A percentile compares a stretch with the other conserved stretches of the same genome.
phyloP scores from a whole-genome alignment of 495 filamentous ascomycete genomes.

The Neurospora sp. region DNA sequence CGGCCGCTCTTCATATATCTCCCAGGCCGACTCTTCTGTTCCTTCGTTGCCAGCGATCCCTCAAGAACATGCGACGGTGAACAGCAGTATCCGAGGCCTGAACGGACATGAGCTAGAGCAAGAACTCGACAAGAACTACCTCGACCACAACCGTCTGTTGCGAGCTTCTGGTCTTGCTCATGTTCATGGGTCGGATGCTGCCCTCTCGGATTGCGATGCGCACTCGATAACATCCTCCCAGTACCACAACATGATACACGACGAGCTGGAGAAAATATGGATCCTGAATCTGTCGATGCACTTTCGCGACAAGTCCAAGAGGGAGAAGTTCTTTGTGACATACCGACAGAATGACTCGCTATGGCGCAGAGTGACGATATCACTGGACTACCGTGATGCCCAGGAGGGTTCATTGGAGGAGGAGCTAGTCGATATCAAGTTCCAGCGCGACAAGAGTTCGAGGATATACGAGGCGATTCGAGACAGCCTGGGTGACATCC shows the following conservation, averaged over 20 bases:
- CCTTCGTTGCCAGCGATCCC: conserved; percentile 22
- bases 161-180: background rate
- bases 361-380: conserved; percentile 87
- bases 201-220: conserved; percentile 22
- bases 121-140: conserved; percentile 5
- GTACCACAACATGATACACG: conserved; percentile 53
- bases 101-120: conserved; percentile 7
- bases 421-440: conserved; percentile 66
- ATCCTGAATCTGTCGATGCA: conserved; percentile 98
- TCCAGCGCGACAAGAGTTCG: conserved; percentile 88
- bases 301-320: conserved; percentile 86
- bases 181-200: conserved; percentile 7
- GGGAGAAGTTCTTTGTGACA: conserved; percentile 98
- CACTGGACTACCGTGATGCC: conserved; percentile 83
- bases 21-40: conserved; percentile 1
- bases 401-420: conserved; percentile 73
- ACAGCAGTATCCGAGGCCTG: conserved; percentile 5
- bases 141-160: background rate
- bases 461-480: conserved; percentile 94
- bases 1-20: conserved; percentile 6
- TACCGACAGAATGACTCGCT: conserved; percentile 66
- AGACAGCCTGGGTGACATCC: conserved; percentile 80
- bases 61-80: conserved; percentile 18
- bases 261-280: conserved; percentile 83
- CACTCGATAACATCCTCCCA: conserved; percentile 41